These are phyloP conservation scores for Pseudognaphalium luteoalbum DNA, from an alignment of 129 eudicot genomes.

Conservation along the genomic window DNA sequence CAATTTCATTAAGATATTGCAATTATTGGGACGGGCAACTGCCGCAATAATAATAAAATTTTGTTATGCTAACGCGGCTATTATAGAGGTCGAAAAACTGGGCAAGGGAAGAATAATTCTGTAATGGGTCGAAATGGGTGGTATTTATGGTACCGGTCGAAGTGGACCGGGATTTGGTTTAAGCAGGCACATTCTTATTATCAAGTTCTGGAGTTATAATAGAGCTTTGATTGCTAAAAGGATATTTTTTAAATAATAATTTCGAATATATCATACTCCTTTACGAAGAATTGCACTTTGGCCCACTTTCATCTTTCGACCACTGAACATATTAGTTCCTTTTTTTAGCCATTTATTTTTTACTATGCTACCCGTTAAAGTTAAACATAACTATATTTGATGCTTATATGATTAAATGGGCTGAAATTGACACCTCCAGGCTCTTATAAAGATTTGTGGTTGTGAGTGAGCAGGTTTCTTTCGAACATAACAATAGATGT, in stretches of 20 bases:
- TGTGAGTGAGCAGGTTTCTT: constrained; percentile 63
- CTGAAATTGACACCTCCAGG: background rate
- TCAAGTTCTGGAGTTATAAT: too few relatives aligned
- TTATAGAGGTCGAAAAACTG: background rate
- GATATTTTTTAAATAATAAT: too few relatives aligned
- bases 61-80: background rate
- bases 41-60: background rate
- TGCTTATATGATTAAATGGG: background rate
- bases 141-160: too few relatives aligned
- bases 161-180: too few relatives aligned
- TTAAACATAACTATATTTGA: background rate
- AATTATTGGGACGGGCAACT: background rate
- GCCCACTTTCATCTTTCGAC: too few relatives aligned
- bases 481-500: constrained; percentile 84
- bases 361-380: background rate
- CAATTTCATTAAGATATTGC: background rate
- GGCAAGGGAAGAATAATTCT: background rate
- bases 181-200: background rate
- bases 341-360: background rate
- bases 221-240: too few relatives aligned
- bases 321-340: too few relatives aligned
- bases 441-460: constrained; percentile 21
- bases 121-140: background rate
- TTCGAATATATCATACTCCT: too few relatives aligned
- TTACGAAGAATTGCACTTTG: too few relatives aligned